Evolutionary conservation across 768 basidiomycete species (phyloP).

Genomic region (Kwoniella botswanensis): DNA sequence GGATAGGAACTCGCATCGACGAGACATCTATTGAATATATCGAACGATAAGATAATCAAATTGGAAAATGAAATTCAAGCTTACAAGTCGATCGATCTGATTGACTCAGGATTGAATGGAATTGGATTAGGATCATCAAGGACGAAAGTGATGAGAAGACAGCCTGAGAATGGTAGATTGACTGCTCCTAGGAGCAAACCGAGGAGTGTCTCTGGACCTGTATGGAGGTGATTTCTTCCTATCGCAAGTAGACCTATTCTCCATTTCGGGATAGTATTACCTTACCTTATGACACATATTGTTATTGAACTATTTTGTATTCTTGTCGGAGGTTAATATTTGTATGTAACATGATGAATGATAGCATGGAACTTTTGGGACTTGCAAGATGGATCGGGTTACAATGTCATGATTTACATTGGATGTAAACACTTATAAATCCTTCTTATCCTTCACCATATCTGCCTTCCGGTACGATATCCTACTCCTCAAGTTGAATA

Average conservation of each 20-base stretch:
- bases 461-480: background rate
- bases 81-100: slow-evolving; percentile 40
- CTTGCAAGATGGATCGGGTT: too few relatives aligned
- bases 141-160: slow-evolving; percentile 38
- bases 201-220: slow-evolving; percentile 33
- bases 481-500: slow-evolving; percentile 21
- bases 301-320: background rate
- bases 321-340: too few relatives aligned
- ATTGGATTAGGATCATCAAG: slow-evolving; percentile 25
- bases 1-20: slow-evolving; percentile 47
- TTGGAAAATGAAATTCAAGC: slow-evolving; percentile 38
- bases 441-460: slow-evolving; percentile 2
- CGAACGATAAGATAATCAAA: slow-evolving; percentile 32
- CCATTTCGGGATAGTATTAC: too few relatives aligned
- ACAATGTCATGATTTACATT: too few relatives aligned
- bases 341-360: too few relatives aligned
- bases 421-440: background rate
- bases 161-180: slow-evolving; percentile 43
- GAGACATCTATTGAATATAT: slow-evolving; percentile 42
- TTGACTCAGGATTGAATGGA: background rate
- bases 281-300: background rate
- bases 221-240: background rate
- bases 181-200: slow-evolving; percentile 2
- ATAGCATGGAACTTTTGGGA: too few relatives aligned
- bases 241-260: too few relatives aligned